Percentiles rank a stretch among this genome's conserved stretches.
Conservation (phyloP, 441 rosid species). For the Rhodomyrtus psidioides region DNA sequence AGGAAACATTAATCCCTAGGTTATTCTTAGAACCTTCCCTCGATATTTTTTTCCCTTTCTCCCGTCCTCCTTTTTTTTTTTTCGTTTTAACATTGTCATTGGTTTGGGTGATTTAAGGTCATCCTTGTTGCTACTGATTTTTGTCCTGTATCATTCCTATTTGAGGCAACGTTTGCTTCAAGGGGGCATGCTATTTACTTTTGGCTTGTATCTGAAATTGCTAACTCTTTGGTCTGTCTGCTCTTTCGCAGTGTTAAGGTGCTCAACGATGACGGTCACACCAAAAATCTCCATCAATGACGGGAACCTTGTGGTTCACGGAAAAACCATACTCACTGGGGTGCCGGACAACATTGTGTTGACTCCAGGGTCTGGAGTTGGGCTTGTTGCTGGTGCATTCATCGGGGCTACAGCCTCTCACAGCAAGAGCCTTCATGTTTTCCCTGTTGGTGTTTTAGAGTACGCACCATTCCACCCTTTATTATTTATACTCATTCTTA, state of each 20-base stretch:
- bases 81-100: not conserved
- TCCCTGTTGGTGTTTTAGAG: slow-evolving; percentile 79
- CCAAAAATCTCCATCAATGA: slow-evolving; percentile 63
- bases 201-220: not conserved
- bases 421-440: slow-evolving; percentile 86
- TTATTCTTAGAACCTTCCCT: not conserved
- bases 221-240: not conserved
- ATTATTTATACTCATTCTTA: not conserved
- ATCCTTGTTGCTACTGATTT: not conserved
- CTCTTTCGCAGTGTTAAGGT: slow-evolving; percentile 19
- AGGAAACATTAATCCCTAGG: not conserved
- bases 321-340: slow-evolving; percentile 79
- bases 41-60: not conserved
- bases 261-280: slow-evolving; percentile 65
- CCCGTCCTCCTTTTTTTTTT: not conserved
- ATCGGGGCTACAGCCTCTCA: slow-evolving; percentile 81
- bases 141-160: not conserved
- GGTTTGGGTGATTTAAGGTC: not conserved
- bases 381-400: slow-evolving; percentile 63
- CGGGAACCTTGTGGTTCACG: slow-evolving; percentile 82
- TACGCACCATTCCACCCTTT: slow-evolving; percentile 23
- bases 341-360: slow-evolving; percentile 72
- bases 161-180: not conserved
- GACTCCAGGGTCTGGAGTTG: slow-evolving; percentile 62
- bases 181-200: not conserved